Percentiles rank a stretch among this genome's conserved stretches.
These are phyloP conservation scores for Dactylellina drechsleri DNA, from an alignment of 2,329 filamentous ascomycete genomes.

Conservation along the genomic window DNA sequence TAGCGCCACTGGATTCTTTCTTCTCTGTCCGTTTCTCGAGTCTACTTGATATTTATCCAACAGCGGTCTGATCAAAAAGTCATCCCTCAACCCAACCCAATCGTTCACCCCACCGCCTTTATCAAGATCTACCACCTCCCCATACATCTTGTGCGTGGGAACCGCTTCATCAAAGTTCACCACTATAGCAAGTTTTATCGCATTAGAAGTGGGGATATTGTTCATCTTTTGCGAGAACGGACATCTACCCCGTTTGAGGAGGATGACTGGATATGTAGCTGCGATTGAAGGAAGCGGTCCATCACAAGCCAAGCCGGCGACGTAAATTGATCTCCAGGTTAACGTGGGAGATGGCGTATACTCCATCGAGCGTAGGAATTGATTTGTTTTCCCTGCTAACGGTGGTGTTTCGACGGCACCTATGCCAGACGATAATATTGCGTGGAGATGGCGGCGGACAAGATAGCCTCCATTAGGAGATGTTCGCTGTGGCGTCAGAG, in stretches of 20 bases:
- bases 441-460: slow-evolving; percentile 43
- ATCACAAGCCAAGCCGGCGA: slow-evolving; percentile 41
- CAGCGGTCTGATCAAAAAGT: slow-evolving; percentile 41
- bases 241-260: slow-evolving; percentile 49
- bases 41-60: slow-evolving; percentile 51
- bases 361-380: slow-evolving; percentile 28
- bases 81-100: slow-evolving; percentile 43
- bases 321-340: slow-evolving; percentile 39
- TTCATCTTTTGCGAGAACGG: slow-evolving; percentile 50
- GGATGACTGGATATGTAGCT: slow-evolving; percentile 41
- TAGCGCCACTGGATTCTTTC: slow-evolving; percentile 39
- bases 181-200: slow-evolving; percentile 49
- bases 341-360: slow-evolving; percentile 41
- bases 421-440: slow-evolving; percentile 44
- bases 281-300: slow-evolving; percentile 40
- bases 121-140: slow-evolving; percentile 33
- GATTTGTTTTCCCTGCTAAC: slow-evolving; percentile 25
- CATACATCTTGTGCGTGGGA: slow-evolving; percentile 20
- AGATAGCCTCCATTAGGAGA: slow-evolving; percentile 17
- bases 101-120: slow-evolving; percentile 48
- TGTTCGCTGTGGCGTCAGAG: slow-evolving; percentile 25
- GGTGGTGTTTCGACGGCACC: slow-evolving; percentile 35
- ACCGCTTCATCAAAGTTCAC: slow-evolving; percentile 40
- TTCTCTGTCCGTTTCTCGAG: slow-evolving; percentile 48
- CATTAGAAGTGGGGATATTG: slow-evolving; percentile 43